Evolutionary conservation across 2,329 filamentous ascomycete genomes (phyloP).

Genomic region (Plenodomus lindquistii): DNA sequence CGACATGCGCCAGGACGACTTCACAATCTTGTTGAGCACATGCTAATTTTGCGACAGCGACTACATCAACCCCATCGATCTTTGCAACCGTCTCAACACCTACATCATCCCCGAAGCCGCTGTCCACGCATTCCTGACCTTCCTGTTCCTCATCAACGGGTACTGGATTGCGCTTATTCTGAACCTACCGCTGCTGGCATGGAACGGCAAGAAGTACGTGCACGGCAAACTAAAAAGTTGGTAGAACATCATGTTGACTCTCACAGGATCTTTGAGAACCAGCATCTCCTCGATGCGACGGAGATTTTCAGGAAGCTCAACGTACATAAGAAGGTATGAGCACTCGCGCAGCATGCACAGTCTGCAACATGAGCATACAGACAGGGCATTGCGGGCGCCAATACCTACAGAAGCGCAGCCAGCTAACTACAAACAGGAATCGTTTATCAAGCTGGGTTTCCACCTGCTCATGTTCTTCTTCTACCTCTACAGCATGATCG

Average conservation of each 20-base stretch:
- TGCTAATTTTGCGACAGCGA: conserved; percentile 65
- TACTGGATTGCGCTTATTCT: conserved; percentile 95
- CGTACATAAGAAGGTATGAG: conserved; percentile 89
- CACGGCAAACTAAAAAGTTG: background rate
- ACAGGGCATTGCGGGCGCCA: background rate
- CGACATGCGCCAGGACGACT: background rate
- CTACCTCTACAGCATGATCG: conserved; percentile 99
- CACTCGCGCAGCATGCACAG: background rate
- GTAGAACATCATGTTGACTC: conserved; percentile 37
- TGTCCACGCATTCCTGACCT: conserved; percentile 93
- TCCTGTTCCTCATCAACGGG: conserved; percentile 96
- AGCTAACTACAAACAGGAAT: conserved; percentile 67
- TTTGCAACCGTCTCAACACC: conserved; percentile 99
- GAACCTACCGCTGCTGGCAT: conserved; percentile 88
- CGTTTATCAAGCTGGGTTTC: conserved; percentile 98
- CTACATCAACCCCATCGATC: conserved; percentile 99
- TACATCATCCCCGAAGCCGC: conserved; percentile 99
- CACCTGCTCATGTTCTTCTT: conserved; percentile 99
- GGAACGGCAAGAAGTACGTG: conserved; percentile 96
- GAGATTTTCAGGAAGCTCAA: conserved; percentile 99
- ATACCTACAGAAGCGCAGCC: background rate
- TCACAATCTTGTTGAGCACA: conserved; percentile 14
- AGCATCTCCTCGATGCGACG: conserved; percentile 93
- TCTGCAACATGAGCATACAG: background rate
- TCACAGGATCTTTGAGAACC: conserved; percentile 89